phyloP scores from a whole-genome alignment of 768 basidiomycete genomes.

The Cystobasidium tubakii region DNA sequence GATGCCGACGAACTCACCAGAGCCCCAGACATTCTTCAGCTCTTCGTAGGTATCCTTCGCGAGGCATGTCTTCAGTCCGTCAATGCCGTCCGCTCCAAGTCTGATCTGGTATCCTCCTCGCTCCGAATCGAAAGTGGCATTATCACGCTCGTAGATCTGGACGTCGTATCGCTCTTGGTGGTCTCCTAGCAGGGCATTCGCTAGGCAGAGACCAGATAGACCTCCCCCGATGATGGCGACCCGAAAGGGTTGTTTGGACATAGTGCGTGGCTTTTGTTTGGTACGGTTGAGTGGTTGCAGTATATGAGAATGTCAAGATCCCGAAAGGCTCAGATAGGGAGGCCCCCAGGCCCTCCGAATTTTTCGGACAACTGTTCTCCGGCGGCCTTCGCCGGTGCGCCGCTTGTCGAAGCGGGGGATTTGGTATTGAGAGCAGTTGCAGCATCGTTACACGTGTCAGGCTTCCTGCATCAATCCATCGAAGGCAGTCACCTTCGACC shows the following conservation, averaged over 20 bases:
- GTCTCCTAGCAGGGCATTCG: slow-evolving; percentile 2
- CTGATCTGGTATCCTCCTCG: slow-evolving; percentile 19
- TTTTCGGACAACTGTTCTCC: not conserved
- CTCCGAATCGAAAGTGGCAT: not conserved
- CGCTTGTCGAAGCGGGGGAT: no score
- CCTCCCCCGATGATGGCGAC: slow-evolving; percentile 6
- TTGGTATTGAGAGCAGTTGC: no score
- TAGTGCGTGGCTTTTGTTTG: not conserved
- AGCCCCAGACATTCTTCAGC: not conserved
- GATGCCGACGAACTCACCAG: not conserved
- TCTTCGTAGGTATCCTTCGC: slow-evolving; percentile 12
- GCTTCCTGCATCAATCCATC: no score
- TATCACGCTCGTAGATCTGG: slow-evolving; percentile 12
- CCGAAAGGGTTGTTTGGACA: not conserved
- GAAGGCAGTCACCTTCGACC: no score
- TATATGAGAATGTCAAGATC: no score
- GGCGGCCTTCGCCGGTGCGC: not conserved
- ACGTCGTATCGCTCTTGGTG: slow-evolving; percentile 3
- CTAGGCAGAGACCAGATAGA: not conserved
- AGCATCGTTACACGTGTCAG: no score
- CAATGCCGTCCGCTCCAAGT: slow-evolving; percentile 8
- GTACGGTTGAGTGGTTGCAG: no score
- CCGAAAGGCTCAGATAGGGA: no score
- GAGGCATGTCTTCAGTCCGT: not conserved
- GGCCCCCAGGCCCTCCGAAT: not conserved